phyloP scores from a whole-genome alignment of 2,329 filamentous ascomycete genomes.

The Scytalidium sp. region DNA sequence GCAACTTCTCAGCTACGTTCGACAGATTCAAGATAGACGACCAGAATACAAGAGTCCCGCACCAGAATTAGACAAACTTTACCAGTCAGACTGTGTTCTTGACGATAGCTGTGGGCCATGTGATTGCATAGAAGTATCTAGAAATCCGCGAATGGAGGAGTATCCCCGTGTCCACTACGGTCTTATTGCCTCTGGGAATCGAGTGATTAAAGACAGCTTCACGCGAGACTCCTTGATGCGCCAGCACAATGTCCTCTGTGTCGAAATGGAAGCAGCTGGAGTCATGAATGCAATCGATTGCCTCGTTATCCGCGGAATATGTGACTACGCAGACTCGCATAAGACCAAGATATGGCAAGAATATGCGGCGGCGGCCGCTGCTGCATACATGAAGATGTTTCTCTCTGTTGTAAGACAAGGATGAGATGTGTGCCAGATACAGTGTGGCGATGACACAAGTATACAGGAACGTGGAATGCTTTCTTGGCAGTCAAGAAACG shows the following conservation, averaged over 20 bases:
- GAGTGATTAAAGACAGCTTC: slow-evolving; percentile 22
- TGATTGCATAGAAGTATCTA: background rate
- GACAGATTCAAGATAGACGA: background rate
- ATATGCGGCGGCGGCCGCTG: slow-evolving; percentile 11
- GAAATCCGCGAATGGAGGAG: slow-evolving; percentile 7
- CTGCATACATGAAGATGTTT: slow-evolving; percentile 8
- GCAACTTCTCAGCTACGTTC: background rate
- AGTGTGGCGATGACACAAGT: too few species aligned
- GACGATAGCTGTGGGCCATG: background rate
- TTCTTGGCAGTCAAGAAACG: too few species aligned
- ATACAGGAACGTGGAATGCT: too few species aligned
- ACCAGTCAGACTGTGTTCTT: slow-evolving; percentile 19
- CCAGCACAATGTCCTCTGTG: slow-evolving; percentile 5
- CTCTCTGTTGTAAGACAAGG: background rate
- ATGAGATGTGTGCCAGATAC: too few species aligned
- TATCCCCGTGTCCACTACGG: slow-evolving; percentile 18
- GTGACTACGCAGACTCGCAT: slow-evolving; percentile 13
- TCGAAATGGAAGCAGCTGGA: slow-evolving; percentile 13
- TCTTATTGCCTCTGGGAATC: slow-evolving; percentile 25
- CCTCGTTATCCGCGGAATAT: slow-evolving; percentile 14
- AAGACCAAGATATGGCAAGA: slow-evolving; percentile 11
- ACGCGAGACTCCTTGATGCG: background rate
- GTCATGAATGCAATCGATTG: slow-evolving; percentile 10
- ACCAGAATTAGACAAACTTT: slow-evolving; percentile 18
- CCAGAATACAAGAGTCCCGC: slow-evolving; percentile 4